phyloP scores from a whole-genome alignment of 1,139 yeast genomes.

The Scheffersomyces lignicola region DNA sequence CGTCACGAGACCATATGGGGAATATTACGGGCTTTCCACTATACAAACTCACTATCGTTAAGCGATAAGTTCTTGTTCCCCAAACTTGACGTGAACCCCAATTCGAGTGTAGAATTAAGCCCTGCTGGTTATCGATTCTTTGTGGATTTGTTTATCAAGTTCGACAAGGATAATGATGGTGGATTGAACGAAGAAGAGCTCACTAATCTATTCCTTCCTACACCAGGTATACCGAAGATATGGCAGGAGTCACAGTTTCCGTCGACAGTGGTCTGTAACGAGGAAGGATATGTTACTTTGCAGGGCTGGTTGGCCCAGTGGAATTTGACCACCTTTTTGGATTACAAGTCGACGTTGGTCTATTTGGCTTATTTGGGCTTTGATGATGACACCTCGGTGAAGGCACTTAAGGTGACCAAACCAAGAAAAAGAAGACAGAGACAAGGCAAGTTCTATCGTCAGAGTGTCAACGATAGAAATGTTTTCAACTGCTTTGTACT shows the following conservation, averaged over 20 bases:
- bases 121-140: conserved; percentile 92
- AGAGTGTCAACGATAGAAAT: conserved; percentile 75
- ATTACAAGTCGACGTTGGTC: conserved; percentile 79
- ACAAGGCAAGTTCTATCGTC: conserved; percentile 66
- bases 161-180: conserved; percentile 94
- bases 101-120: conserved; percentile 84
- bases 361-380: conserved; percentile 89
- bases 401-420: conserved; percentile 80
- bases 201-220: conserved; percentile 68
- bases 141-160: conserved; percentile 82
- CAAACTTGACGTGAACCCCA: conserved; percentile 68
- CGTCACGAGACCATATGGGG: conserved; percentile 98
- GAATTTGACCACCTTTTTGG: conserved; percentile 92
- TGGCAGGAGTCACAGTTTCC: conserved; percentile 92
- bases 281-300: conserved; percentile 81
- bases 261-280: conserved; percentile 81
- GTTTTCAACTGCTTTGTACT: conserved; percentile 87
- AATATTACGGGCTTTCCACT: conserved; percentile 78
- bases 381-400: conserved; percentile 51
- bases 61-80: conserved; percentile 80
- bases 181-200: conserved; percentile 80
- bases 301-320: conserved; percentile 99
- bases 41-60: conserved; percentile 86
- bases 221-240: conserved; percentile 86
- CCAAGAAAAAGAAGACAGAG: conserved; percentile 68